Conservation (phyloP, 371 early-diverging fungal species). For the Zancudomyces culisetae region DNA sequence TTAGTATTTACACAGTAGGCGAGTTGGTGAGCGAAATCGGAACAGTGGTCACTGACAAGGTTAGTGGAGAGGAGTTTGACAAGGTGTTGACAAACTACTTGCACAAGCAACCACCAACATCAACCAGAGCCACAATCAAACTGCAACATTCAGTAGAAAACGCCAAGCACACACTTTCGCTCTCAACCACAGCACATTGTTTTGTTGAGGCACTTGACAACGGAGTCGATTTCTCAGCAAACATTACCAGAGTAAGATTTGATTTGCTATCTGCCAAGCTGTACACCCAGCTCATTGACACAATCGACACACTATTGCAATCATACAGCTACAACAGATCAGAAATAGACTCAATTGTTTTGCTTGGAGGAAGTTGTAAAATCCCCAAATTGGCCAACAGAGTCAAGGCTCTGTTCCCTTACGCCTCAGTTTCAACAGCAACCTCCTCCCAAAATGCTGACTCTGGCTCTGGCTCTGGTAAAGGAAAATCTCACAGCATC, state of each 20-base stretch:
- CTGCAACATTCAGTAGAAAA: conserved; percentile 68
- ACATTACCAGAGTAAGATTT: conserved; percentile 77
- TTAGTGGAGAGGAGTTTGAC: conserved; percentile 89
- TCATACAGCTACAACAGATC: conserved; percentile 42
- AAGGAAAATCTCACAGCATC: conserved; percentile 39
- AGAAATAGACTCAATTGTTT: conserved; percentile 73
- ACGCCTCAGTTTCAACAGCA: too few species aligned
- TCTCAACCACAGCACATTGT: conserved; percentile 68
- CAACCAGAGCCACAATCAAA: conserved; percentile 60
- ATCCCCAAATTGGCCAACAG: conserved; percentile 90
- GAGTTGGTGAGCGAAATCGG: conserved; percentile 79
- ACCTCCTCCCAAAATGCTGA: too few species aligned
- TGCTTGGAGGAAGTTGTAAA: conserved; percentile 96
- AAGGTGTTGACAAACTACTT: conserved; percentile 67
- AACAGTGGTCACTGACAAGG: conserved; percentile 60
- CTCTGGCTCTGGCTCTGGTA: too few species aligned
- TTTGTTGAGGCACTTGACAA: conserved; percentile 76
- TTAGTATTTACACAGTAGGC: conserved; percentile 70
- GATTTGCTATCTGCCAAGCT: conserved; percentile 72
- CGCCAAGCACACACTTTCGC: conserved; percentile 87
- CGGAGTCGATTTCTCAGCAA: conserved; percentile 81
- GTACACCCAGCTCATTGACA: conserved; percentile 49
- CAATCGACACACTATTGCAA: conserved; percentile 49
- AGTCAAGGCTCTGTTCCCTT: conserved; percentile 66
- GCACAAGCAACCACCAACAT: conserved; percentile 46